Percentiles rank a stretch among this genome's conserved stretches.
phyloP scores from a whole-genome alignment of 1,284 basidiomycete species.

The Veloporphyrellus conicus region DNA sequence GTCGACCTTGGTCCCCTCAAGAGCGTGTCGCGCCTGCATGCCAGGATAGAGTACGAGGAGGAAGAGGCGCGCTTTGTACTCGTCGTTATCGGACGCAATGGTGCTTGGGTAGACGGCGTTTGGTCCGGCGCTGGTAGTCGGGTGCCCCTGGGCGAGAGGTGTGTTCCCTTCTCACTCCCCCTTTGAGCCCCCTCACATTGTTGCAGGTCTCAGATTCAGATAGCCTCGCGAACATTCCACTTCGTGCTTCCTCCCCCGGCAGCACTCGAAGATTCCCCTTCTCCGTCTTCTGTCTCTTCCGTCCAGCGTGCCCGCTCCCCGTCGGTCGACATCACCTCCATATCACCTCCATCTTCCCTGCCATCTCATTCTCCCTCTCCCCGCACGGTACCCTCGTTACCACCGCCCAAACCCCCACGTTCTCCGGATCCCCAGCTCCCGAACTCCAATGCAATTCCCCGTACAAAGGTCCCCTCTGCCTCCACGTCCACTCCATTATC shows the following conservation, averaged over 20 bases:
- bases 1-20: conserved; percentile 96
- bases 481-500: conserved; percentile 12
- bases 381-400: conserved; percentile 31
- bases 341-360: conserved; percentile 75
- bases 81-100: conserved; percentile 90
- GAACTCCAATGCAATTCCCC: conserved; percentile 57
- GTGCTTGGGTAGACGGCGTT: conserved; percentile 95
- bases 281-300: conserved; percentile 65
- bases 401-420: conserved; percentile 37
- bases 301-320: conserved; percentile 59
- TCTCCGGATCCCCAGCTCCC: conserved; percentile 48
- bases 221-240: conserved; percentile 95
- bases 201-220: conserved; percentile 92
- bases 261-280: conserved; percentile 68
- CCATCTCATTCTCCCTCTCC: conserved; percentile 69
- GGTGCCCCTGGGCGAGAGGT: conserved; percentile 81
- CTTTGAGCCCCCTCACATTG: conserved; percentile 5
- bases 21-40: conserved; percentile 94
- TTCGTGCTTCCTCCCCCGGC: conserved; percentile 83
- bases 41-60: conserved; percentile 89
- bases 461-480: conserved; percentile 40
- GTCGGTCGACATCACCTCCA: conserved; percentile 74
- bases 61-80: conserved; percentile 87
- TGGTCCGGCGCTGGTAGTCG: conserved; percentile 88
- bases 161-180: conserved; percentile 26